A percentile compares a stretch with the other conserved stretches of the same genome.
Conservation (phyloP, 2,329 filamentous ascomycete genomes). For the Cryphonectria parasitica region DNA sequence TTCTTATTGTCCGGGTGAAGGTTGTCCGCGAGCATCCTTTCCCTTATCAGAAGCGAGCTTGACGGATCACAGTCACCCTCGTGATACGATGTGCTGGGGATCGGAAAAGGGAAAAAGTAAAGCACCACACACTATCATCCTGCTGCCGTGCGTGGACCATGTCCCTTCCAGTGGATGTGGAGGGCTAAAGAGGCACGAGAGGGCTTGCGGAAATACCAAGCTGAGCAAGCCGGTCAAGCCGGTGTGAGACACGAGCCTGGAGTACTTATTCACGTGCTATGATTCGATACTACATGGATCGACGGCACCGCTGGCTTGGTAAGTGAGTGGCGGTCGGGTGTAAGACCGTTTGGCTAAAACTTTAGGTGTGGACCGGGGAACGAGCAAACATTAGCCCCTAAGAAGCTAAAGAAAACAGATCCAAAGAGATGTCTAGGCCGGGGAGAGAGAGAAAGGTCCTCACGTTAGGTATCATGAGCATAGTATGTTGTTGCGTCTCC, state of each 20-base stretch:
- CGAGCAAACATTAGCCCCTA: neutral
- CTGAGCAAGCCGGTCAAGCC: conserved; percentile 4
- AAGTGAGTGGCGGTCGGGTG: neutral
- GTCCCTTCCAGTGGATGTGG: neutral
- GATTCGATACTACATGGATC: neutral
- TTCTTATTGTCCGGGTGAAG: neutral
- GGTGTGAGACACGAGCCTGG: neutral
- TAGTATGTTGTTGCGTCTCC: neutral
- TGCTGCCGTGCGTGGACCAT: neutral
- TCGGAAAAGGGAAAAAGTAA: neutral
- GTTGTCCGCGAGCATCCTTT: neutral
- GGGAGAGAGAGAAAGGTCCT: neutral
- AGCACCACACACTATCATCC: neutral
- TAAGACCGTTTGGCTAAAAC: neutral
- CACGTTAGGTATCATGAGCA: neutral
- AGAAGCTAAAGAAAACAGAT: neutral
- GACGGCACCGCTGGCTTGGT: neutral
- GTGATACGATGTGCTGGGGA: neutral
- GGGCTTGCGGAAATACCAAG: neutral
- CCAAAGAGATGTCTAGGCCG: neutral
- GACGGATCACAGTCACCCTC: conserved; percentile 17
- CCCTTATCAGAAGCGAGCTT: neutral
- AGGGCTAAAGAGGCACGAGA: neutral
- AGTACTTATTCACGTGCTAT: neutral
- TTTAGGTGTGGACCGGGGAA: neutral